These are phyloP conservation scores for Diaporthe sp. DNA, from an alignment of 2,329 filamentous ascomycete species.

Conservation along the genomic window DNA sequence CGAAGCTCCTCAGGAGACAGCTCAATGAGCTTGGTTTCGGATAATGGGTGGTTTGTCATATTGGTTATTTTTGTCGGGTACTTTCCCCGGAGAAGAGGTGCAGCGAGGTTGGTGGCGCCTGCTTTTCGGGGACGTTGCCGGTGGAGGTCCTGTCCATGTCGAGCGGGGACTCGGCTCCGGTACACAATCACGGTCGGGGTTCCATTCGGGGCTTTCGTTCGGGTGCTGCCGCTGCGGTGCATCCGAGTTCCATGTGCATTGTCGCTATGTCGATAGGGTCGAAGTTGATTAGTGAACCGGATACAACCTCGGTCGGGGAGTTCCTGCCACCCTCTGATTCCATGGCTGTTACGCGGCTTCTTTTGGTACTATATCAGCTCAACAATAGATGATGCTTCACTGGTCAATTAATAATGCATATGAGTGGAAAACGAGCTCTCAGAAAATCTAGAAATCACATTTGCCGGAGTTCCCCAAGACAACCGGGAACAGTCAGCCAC, in stretches of 20 bases:
- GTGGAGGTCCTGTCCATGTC: neutral
- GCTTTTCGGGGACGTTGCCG: neutral
- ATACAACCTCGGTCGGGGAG: too few relatives aligned
- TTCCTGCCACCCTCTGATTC: too few relatives aligned
- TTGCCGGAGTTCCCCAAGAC: conserved; percentile 5
- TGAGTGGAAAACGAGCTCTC: neutral
- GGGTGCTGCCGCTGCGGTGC: neutral
- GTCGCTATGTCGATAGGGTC: neutral
- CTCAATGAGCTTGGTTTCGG: conserved; percentile 20
- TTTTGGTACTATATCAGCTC: neutral
- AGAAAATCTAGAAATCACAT: neutral
- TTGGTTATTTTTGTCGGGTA: neutral
- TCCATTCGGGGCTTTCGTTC: neutral
- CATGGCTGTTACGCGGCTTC: too few relatives aligned
- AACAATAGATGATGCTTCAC: neutral
- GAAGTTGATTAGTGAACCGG: too few relatives aligned
- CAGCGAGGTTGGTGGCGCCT: neutral
- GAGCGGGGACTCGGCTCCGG: conserved; percentile 30
- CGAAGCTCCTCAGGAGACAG: conserved; percentile 15
- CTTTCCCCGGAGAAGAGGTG: neutral
- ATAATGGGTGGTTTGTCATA: neutral
- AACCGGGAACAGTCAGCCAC: neutral
- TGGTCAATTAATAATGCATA: neutral
- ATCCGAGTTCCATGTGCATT: neutral
- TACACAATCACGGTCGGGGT: neutral